Conservation (phyloP, 345 rosid genomes). For the Syzygium aromaticum region DNA sequence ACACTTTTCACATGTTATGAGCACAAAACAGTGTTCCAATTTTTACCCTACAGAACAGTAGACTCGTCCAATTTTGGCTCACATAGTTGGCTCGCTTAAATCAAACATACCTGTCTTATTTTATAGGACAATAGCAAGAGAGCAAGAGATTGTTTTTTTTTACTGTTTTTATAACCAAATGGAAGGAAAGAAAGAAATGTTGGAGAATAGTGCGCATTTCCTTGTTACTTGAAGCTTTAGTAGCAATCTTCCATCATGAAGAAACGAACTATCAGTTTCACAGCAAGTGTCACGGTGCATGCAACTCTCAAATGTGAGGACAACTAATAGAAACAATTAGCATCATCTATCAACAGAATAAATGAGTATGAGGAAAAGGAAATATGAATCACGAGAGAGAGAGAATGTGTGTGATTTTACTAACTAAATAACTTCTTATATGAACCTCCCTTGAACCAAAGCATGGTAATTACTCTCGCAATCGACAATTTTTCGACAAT, state of each 20-base stretch:
- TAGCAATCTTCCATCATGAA: neutral
- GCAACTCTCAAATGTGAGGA: neutral
- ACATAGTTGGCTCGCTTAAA: neutral
- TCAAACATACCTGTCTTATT: neutral
- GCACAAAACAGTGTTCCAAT: neutral
- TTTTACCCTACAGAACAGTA: neutral
- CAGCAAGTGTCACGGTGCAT: neutral
- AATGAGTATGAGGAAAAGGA: neutral
- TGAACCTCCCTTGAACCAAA: neutral
- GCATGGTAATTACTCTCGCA: too few species aligned
- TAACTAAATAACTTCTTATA: accelerated
- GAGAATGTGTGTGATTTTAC: neutral
- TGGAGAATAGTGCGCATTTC: neutral
- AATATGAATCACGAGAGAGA: neutral
- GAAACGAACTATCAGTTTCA: neutral
- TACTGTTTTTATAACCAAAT: accelerated
- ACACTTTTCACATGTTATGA: neutral
- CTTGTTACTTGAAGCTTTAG: neutral
- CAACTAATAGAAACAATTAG: accelerated
- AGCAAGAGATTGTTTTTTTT: too few species aligned
- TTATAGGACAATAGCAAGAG: neutral
- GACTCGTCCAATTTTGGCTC: neutral
- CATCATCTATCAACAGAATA: neutral
- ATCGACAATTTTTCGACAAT: too few species aligned
- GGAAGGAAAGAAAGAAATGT: neutral